Conservation (phyloP, 1,139 yeast species). For the Yarrowia galli region DNA sequence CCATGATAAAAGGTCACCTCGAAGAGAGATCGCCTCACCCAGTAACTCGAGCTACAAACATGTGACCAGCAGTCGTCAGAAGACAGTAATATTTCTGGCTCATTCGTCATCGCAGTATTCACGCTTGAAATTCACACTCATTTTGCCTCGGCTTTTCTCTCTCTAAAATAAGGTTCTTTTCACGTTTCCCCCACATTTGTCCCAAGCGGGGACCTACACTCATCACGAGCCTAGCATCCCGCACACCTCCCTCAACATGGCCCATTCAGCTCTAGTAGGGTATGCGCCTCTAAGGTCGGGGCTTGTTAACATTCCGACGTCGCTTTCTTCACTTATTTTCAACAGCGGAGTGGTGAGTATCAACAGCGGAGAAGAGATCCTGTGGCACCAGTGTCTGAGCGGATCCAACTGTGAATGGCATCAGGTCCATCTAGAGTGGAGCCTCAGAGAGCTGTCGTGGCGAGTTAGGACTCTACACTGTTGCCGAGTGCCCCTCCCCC, state of each 20-base stretch:
- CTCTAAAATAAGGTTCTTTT: neutral
- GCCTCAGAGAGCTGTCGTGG: too few species aligned
- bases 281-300: constrained; percentile 58
- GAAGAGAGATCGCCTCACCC: too few species aligned
- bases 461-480: too few species aligned
- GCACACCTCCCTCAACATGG: constrained; percentile 40
- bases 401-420: too few species aligned
- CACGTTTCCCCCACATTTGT: constrained; percentile 35
- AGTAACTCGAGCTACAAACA: too few species aligned
- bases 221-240: constrained; percentile 34
- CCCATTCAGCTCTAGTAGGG: constrained; percentile 49
- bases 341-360: constrained; percentile 59
- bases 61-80: neutral
- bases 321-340: constrained; percentile 58
- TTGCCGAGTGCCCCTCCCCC: too few species aligned
- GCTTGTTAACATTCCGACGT: constrained; percentile 65
- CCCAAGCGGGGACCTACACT: constrained; percentile 27
- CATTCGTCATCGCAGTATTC: neutral
- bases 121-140: neutral
- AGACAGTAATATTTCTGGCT: too few species aligned
- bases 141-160: constrained; percentile 16
- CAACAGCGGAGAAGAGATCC: constrained; percentile 17
- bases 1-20: too few species aligned
- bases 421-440: too few species aligned
- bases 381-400: too few species aligned